phyloP scores from a whole-genome alignment of 2,329 filamentous ascomycete species.

The Purpureocillium takamizusanense region DNA sequence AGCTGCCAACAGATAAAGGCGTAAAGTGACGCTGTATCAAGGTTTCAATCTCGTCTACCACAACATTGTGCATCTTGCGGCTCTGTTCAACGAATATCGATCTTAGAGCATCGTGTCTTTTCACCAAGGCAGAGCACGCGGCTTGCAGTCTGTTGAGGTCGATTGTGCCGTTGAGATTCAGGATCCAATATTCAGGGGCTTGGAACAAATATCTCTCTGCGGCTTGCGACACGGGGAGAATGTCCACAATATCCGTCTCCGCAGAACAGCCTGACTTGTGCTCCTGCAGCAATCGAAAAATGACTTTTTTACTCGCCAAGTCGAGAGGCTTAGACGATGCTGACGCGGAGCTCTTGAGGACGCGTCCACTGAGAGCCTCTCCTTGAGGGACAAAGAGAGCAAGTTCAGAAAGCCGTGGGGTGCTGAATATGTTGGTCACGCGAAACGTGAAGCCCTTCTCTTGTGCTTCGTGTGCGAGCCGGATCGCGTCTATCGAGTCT shows the following conservation, averaged over 20 bases:
- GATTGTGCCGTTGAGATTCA: conserved; percentile 2
- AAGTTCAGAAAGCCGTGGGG: conserved; percentile 1
- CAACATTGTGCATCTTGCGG: conserved; percentile 2
- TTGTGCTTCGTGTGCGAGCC: conserved; percentile 2
- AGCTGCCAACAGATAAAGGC: conserved; percentile 4
- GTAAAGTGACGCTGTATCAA: conserved; percentile 1
- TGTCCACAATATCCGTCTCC: neutral
- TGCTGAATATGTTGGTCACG: conserved; percentile 3
- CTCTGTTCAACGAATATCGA: conserved; percentile 44
- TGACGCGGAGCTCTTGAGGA: neutral
- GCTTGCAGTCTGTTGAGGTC: neutral
- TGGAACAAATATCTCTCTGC: conserved; percentile 5
- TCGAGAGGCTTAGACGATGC: neutral
- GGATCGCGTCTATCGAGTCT: conserved; percentile 17
- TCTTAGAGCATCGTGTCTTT: conserved; percentile 45
- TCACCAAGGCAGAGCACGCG: conserved; percentile 20
- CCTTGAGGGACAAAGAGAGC: neutral
- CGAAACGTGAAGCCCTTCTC: conserved; percentile 4
- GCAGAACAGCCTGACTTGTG: too few species aligned
- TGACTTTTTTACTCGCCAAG: too few species aligned
- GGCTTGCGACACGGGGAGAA: conserved; percentile 5
- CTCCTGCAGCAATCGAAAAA: too few species aligned
- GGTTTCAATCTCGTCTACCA: conserved; percentile 5
- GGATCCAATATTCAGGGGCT: conserved; percentile 5
- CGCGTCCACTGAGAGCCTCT: neutral